Evolutionary conservation across 352 stramenopile species (phyloP).

Genomic region (Phytopythium boreale): DNA sequence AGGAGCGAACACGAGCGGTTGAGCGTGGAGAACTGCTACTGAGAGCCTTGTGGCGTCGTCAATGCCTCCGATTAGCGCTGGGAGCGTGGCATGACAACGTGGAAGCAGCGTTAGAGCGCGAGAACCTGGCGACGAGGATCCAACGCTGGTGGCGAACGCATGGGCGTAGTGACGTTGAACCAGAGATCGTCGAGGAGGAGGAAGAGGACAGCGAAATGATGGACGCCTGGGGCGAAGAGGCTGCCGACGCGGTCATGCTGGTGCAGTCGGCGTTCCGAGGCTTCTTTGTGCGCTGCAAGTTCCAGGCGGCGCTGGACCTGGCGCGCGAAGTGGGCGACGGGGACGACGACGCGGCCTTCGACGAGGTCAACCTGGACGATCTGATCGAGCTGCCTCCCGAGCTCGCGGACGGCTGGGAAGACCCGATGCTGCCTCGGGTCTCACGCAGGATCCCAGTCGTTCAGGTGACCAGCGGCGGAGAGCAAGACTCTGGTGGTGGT

Average conservation of each 20-base stretch:
- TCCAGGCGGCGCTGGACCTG: conserved; percentile 53
- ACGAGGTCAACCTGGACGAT: conserved; percentile 55
- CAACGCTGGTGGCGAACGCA: not conserved
- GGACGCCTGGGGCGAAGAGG: not conserved
- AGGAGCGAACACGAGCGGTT: not conserved
- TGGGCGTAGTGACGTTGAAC: not conserved
- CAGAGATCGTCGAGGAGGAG: not conserved
- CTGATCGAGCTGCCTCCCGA: conserved; percentile 53
- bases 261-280: conserved; percentile 73
- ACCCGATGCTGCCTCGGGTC: conserved; percentile 28
- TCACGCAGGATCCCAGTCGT: not conserved
- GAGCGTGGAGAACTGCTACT: not conserved
- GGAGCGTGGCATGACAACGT: not conserved
- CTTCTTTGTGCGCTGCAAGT: conserved; percentile 64
- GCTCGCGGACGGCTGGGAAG: conserved; percentile 57
- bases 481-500: not conserved
- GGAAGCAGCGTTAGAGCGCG: not conserved
- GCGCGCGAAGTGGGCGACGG: conserved; percentile 25
- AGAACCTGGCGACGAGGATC: not conserved
- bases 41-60: too few relatives aligned
- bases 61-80: not conserved
- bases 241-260: conserved; percentile 30
- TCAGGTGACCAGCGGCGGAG: not conserved
- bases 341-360: conserved; percentile 30
- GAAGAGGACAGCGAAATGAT: not conserved